Percentiles rank a stretch among this genome's conserved stretches.
Evolutionary conservation across 225 moss, liverwort and hornwort genomes (phyloP).

Genomic region (Rhytidiadelphus loreus): DNA sequence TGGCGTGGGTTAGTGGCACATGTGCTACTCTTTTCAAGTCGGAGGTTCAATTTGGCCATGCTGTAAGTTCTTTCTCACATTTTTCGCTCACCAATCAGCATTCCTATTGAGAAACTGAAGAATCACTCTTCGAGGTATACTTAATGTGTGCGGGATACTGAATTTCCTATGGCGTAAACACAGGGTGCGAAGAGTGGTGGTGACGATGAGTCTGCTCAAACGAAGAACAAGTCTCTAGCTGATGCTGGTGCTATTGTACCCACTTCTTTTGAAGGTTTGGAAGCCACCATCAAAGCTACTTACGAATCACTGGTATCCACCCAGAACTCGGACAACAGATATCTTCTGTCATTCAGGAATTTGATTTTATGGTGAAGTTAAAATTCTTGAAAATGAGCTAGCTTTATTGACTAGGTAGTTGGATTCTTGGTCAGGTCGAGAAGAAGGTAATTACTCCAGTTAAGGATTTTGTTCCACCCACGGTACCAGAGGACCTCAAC

Average conservation of each 20-base stretch:
- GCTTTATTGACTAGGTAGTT: background rate
- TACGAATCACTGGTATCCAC: slow-evolving; percentile 42
- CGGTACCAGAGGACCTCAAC: slow-evolving; percentile 81
- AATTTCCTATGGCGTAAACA: background rate
- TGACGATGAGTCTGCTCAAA: slow-evolving; percentile 90
- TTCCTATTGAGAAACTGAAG: background rate
- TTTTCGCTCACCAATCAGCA: background rate
- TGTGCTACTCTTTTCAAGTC: slow-evolving; percentile 91
- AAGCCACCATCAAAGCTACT: slow-evolving; percentile 60
- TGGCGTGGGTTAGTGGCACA: slow-evolving; percentile 95
- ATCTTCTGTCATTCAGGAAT: background rate
- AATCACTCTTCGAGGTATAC: background rate
- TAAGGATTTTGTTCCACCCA: slow-evolving; percentile 36
- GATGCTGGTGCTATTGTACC: slow-evolving; percentile 88
- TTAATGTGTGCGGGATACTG: background rate
- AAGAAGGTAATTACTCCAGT: slow-evolving; percentile 57
- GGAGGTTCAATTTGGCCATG: slow-evolving; percentile 97
- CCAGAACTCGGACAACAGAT: background rate
- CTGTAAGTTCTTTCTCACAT: slow-evolving; percentile 27
- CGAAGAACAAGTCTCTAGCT: slow-evolving; percentile 81
- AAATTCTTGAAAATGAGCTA: background rate
- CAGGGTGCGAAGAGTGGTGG: slow-evolving; percentile 96
- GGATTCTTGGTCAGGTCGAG: slow-evolving; percentile 19
- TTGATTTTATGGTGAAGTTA: background rate
- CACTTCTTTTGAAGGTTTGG: slow-evolving; percentile 78